Conservation (phyloP, 2,329 filamentous ascomycete species). For the Trichophyton schoenleinii region DNA sequence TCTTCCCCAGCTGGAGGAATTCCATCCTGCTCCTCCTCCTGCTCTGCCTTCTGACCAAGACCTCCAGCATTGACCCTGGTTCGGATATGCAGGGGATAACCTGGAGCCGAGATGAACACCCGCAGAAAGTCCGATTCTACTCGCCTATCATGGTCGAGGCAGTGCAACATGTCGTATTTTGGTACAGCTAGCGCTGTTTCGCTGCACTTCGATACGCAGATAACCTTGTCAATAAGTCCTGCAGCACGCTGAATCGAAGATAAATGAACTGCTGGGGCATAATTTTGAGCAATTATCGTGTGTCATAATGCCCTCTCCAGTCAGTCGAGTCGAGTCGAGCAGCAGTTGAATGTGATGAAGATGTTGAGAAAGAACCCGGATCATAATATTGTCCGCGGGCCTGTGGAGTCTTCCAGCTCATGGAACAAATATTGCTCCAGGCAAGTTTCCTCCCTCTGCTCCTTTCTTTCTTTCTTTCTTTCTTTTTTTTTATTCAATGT, state of each 20-base stretch:
- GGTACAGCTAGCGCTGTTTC: not conserved
- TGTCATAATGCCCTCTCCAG: not conserved
- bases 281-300: not conserved
- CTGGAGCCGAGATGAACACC: slow-evolving; percentile 2
- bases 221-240: not conserved
- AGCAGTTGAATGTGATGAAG: not conserved
- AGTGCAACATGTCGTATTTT: slow-evolving; percentile 1
- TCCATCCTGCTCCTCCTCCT: not conserved
- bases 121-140: not conserved
- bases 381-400: not conserved
- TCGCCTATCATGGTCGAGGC: not conserved
- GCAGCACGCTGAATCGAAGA: not conserved
- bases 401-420: not conserved
- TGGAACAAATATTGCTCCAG: not conserved
- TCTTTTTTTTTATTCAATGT: not conserved
- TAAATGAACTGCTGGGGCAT: not conserved
- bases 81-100: not conserved
- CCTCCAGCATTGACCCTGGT: not conserved
- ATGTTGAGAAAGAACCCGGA: not conserved
- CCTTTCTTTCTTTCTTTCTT: not conserved
- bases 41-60: not conserved
- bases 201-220: not conserved
- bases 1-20: not conserved
- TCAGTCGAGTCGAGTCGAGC: not conserved
- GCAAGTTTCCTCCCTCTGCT: not conserved